Evolutionary conservation across 176 grass and related monocot species (phyloP).

Genomic region (Aegilops tauschii): DNA sequence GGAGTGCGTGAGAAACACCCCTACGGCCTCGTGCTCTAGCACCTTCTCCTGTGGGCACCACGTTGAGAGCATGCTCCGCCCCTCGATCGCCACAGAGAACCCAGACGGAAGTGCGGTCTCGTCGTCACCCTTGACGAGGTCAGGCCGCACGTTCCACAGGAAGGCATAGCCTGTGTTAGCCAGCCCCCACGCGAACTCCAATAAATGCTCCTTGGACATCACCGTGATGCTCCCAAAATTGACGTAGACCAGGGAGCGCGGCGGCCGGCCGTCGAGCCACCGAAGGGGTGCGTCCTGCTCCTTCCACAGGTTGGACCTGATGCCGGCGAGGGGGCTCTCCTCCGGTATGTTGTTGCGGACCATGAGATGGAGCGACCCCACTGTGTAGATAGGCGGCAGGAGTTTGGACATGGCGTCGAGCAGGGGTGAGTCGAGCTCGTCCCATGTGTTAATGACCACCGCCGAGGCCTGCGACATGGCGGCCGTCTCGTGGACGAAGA

Average conservation of each 20-base stretch:
- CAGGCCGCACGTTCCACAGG: too few species aligned
- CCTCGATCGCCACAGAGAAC: background rate
- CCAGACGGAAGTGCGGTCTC: background rate
- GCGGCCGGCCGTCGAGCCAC: background rate
- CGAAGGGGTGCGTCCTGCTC: background rate
- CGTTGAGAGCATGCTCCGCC: background rate
- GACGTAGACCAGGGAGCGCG: background rate
- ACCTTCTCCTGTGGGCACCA: conserved; percentile 53
- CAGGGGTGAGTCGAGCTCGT: too few species aligned
- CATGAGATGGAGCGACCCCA: too few species aligned
- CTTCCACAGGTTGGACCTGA: background rate
- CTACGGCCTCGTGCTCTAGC: conserved; percentile 43
- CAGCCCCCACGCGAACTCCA: too few species aligned
- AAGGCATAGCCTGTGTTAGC: too few species aligned
- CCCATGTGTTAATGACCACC: too few species aligned
- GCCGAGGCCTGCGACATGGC: too few species aligned
- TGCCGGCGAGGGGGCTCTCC: background rate
- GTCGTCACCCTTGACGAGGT: background rate
- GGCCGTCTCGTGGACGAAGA: too few species aligned
- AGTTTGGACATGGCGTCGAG: too few species aligned
- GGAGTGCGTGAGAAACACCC: conserved; percentile 72
- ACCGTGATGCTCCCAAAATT: background rate
- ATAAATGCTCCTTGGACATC: too few species aligned
- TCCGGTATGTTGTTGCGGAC: too few species aligned
- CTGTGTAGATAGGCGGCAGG: too few species aligned